These are phyloP conservation scores for Trichoderma cornu-damae DNA, from an alignment of 2,329 filamentous ascomycete species.

Conservation along the genomic window DNA sequence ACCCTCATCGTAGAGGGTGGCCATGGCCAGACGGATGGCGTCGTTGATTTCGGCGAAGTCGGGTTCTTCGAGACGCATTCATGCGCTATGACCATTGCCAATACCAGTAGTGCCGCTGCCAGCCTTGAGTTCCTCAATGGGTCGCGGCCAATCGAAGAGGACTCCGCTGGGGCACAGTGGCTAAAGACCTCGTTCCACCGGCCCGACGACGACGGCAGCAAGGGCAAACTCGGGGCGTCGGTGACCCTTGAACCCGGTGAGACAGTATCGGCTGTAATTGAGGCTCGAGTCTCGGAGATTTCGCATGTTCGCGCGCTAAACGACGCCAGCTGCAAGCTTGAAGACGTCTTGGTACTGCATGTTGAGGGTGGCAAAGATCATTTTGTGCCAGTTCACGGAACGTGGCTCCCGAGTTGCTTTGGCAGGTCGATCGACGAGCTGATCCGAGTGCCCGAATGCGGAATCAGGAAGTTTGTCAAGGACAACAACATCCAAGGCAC, in stretches of 20 bases:
- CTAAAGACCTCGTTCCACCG: conserved; percentile 60
- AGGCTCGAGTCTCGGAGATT: conserved; percentile 60
- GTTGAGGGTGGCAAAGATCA: conserved; percentile 83
- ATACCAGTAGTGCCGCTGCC: conserved; percentile 79
- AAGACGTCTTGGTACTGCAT: conserved; percentile 83
- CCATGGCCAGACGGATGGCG: conserved; percentile 42
- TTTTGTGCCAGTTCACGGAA: conserved; percentile 75
- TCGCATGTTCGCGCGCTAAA: conserved; percentile 67
- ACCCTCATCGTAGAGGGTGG: conserved; percentile 71
- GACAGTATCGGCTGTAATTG: conserved; percentile 64
- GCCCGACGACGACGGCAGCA: conserved; percentile 32
- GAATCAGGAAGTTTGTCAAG: conserved; percentile 55
- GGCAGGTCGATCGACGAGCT: conserved; percentile 84
- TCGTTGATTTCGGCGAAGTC: conserved; percentile 74
- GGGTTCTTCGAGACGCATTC: conserved; percentile 61
- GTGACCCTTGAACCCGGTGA: conserved; percentile 81
- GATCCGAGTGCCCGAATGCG: conserved; percentile 76
- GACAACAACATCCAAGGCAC: conserved; percentile 39
- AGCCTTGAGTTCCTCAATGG: conserved; percentile 75
- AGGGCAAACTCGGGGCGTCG: conserved; percentile 36
- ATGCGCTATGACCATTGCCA: conserved; percentile 76
- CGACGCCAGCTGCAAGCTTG: conserved; percentile 57
- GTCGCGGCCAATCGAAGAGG: conserved; percentile 40
- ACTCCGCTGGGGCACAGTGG: conserved; percentile 50
- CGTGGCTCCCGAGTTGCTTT: conserved; percentile 77